Conservation (phyloP, 352 stramenopile species). For the Thalassiosira sp. region DNA sequence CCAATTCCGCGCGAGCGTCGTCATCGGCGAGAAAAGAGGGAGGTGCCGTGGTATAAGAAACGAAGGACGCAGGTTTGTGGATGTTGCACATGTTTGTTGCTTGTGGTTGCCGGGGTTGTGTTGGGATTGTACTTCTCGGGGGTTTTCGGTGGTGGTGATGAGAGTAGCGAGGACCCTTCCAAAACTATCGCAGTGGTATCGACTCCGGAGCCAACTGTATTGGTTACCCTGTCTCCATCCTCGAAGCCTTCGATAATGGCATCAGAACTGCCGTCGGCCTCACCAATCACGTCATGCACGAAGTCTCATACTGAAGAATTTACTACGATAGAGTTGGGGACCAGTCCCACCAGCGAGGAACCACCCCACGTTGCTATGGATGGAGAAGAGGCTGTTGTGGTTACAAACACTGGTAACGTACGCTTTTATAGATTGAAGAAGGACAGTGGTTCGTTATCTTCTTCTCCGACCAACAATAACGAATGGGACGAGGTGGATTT, state of each 20-base stretch:
- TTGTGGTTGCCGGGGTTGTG: background rate
- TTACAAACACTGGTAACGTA: background rate
- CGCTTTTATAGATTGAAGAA: background rate
- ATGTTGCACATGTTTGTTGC: background rate
- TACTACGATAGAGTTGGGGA: background rate
- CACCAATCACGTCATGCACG: background rate
- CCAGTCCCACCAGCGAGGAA: background rate
- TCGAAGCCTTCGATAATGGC: slow-evolving; percentile 7
- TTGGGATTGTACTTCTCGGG: background rate
- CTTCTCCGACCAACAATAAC: no score
- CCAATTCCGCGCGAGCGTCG: background rate
- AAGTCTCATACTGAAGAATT: background rate
- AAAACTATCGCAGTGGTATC: no score
- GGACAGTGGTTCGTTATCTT: no score
- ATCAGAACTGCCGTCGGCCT: no score
- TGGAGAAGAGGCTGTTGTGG: background rate
- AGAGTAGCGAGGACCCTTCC: no score
- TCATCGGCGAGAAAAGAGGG: background rate
- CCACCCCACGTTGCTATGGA: slow-evolving; percentile 5
- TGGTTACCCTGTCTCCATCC: background rate
- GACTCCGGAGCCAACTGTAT: no score
- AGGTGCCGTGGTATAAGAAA: slow-evolving; percentile 1
- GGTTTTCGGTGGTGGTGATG: background rate
- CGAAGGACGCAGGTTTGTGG: background rate
- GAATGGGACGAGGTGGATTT: background rate